Base-by-base conservation (phyloP, 2,329 filamentous ascomycete genomes). In the Monilinia fructicola region DNA sequence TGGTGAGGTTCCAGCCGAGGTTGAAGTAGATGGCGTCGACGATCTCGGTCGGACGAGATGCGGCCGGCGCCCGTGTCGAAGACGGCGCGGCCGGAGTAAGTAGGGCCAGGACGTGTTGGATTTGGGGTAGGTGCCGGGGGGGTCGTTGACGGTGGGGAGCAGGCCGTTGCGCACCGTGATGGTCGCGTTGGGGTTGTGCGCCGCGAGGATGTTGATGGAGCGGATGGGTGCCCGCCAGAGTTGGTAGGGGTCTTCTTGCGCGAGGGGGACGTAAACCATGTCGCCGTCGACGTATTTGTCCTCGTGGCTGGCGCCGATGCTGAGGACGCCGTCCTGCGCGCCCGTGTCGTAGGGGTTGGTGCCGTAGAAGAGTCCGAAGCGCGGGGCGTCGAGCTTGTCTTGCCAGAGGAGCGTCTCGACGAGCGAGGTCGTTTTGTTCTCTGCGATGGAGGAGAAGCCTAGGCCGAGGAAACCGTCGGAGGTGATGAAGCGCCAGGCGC, bases 361-460 rank as follows among this genome's bases (percentile, higher is more conserved):
- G 35, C 64, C 64, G 14, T 66, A 66, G 48, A 11, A 66, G 12
- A 66, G 4, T 5, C n/a, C 64, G 23, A 66, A 66, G 23, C 50
- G 42, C 12, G 55, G 18, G 2, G 38, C 48, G 28, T 63, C 58
- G 21, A 66, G 26, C 6, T 48, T 35, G 18, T 61, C 58, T 1
- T 64, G 48, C 64, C 52, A 46, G 16, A 66, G n/a, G 3, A 66
- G 42, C 1, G 64, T 66, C 16, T 66, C 64, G 5, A 64, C 64
- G 6, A 54, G 14, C 9, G 64, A 54, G 9, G 10, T 54, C 3
- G 40, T 62, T 6, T 54, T 21, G 6, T 26, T 16, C 35, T 54
- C 2, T 6, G 58, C 55, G 21, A 66, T 64, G 1, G 64, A 62
- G 11, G 64, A 66, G 14, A 66, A 66, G 5, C 1, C 64, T 3